A percentile compares a stretch with the other conserved stretches of the same genome.
These are phyloP conservation scores for Kodamaea alishanica DNA, from an alignment of 1,139 yeast species.

Conservation along the genomic window DNA sequence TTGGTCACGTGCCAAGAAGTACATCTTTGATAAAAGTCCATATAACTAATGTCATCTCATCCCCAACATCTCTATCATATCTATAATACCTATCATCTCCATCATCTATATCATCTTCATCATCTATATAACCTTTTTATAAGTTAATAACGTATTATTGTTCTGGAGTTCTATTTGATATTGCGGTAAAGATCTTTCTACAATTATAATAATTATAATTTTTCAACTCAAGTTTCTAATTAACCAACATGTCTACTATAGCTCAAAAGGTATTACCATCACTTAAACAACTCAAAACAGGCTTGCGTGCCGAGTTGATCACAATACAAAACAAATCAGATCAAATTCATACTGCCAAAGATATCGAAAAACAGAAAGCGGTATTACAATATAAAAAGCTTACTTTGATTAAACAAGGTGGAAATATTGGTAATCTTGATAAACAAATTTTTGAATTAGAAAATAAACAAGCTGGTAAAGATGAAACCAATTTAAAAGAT, in stretches of 20 bases:
- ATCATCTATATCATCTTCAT: too few species aligned
- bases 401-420: conserved; percentile 42
- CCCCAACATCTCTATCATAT: too few species aligned
- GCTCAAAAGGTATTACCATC: conserved; percentile 10
- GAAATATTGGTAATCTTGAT: conserved; percentile 24
- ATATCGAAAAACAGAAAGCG: conserved; percentile 49
- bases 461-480: conserved; percentile 6
- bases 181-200: too few species aligned
- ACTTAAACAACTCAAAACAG: conserved; percentile 17
- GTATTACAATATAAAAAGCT: conserved; percentile 52
- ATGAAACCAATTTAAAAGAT: conserved; percentile 20
- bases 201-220: too few species aligned
- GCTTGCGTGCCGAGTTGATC: conserved; percentile 44
- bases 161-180: too few species aligned
- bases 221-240: neutral
- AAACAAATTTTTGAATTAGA: conserved; percentile 8
- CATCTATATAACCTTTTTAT: too few species aligned
- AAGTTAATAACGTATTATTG: too few species aligned
- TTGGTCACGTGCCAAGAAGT: too few species aligned
- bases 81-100: too few species aligned
- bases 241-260: conserved; percentile 10
- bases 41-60: too few species aligned
- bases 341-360: conserved; percentile 41
- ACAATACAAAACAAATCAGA: conserved; percentile 41
- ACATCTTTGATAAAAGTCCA: too few species aligned